Conservation (phyloP, 768 basidiomycete species). For the Pleurotus tuber-regium region DNA sequence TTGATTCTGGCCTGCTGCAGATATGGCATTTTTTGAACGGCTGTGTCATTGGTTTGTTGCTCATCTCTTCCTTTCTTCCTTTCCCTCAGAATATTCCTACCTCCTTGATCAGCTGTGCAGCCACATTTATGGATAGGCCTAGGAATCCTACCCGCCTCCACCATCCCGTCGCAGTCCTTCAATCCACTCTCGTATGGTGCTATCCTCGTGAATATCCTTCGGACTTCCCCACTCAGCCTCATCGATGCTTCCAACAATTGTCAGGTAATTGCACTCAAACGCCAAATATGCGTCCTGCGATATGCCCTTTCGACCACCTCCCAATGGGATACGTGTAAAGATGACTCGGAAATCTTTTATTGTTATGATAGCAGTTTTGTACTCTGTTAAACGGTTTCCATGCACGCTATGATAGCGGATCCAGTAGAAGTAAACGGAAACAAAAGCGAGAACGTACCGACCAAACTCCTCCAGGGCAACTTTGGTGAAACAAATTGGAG, state of each 20-base stretch:
- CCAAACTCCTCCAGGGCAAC: conserved; percentile 47
- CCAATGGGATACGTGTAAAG: conserved; percentile 51
- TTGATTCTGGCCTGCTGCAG: conserved; percentile 2
- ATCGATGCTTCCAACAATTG: conserved; percentile 38
- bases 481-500: conserved; percentile 55
- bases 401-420: conserved; percentile 19
- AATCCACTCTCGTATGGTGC: conserved; percentile 48
- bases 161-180: conserved; percentile 53
- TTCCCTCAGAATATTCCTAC: conserved; percentile 45
- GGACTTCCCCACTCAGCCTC: conserved; percentile 54
- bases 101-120: background rate
- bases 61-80: conserved; percentile 32
- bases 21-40: background rate
- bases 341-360: conserved; percentile 51
- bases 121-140: conserved; percentile 2
- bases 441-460: conserved; percentile 21
- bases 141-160: conserved; percentile 54
- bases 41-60: background rate
- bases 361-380: conserved; percentile 42
- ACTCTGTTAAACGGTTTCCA: conserved; percentile 38
- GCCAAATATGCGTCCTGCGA: conserved; percentile 39
- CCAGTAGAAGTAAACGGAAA: background rate
- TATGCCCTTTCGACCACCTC: conserved; percentile 33
- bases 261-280: conserved; percentile 49
- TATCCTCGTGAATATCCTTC: conserved; percentile 38